Conservation (phyloP, 2,329 filamentous ascomycete genomes). For the Apiospora pterosperma region DNA sequence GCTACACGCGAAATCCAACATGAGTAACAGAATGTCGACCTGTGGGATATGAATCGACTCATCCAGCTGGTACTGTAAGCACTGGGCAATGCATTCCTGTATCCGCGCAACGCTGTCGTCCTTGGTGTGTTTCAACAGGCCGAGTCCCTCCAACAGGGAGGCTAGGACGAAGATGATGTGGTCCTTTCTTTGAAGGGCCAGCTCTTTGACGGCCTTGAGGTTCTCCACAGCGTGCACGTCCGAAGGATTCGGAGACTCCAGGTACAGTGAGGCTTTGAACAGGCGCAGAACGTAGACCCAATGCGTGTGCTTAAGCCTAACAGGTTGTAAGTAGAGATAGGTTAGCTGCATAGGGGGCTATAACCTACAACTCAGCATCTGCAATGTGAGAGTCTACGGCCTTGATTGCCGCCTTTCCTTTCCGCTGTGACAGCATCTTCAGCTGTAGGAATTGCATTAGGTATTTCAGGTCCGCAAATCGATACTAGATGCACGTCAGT, state of each 20-base stretch:
- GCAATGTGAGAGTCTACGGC: conserved; percentile 65
- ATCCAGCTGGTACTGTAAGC: conserved; percentile 67
- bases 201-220: conserved; percentile 57
- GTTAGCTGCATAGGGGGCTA: not conserved
- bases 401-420: conserved; percentile 69
- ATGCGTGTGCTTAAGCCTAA: conserved; percentile 58
- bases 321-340: conserved; percentile 15
- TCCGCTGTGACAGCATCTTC: conserved; percentile 67
- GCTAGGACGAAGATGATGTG: conserved; percentile 62
- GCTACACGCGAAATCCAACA: conserved; percentile 68
- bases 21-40: conserved; percentile 61
- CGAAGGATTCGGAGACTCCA: conserved; percentile 56
- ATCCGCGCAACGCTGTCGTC: conserved; percentile 67
- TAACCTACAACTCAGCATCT: conserved; percentile 61
- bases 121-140: conserved; percentile 62
- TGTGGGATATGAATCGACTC: conserved; percentile 62
- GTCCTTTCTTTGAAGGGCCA: conserved; percentile 60
- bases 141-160: conserved; percentile 65
- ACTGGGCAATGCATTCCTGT: conserved; percentile 70
- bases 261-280: conserved; percentile 65
- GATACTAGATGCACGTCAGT: conserved; percentile 37
- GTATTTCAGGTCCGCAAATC: conserved; percentile 67
- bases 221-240: conserved; percentile 67
- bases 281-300: conserved; percentile 80
- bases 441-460: conserved; percentile 72